Evolutionary conservation across 2,329 filamentous ascomycete genomes (phyloP).

Genomic region (Ustulina deusta): DNA sequence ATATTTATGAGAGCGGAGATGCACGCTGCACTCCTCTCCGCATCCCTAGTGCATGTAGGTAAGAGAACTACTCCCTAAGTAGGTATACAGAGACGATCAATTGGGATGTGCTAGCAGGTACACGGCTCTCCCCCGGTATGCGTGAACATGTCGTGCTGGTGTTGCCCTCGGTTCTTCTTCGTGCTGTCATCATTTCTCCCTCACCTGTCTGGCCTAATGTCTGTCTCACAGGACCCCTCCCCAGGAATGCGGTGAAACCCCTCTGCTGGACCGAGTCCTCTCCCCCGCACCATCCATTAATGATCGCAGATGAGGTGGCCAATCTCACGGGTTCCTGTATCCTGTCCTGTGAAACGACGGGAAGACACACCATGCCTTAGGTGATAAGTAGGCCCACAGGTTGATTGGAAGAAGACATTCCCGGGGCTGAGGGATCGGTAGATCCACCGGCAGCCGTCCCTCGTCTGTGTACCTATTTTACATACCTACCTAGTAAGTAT

Average conservation of each 20-base stretch:
- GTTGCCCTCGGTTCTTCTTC: conserved; percentile 17
- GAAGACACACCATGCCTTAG: not conserved
- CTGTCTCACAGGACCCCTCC: conserved; percentile 17
- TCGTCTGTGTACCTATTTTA: not conserved
- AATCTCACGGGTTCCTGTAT: conserved; percentile 1
- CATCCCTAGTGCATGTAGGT: not conserved
- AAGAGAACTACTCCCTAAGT: not conserved
- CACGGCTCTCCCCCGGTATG: not conserved
- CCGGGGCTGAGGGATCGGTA: conserved; percentile 19
- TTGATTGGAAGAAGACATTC: conserved; percentile 10
- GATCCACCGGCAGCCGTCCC: conserved; percentile 6
- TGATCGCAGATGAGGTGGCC: not conserved
- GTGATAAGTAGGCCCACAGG: not conserved
- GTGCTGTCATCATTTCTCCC: conserved; percentile 3
- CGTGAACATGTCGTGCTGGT: not conserved
- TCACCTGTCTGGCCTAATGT: conserved; percentile 12
- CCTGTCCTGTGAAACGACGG: conserved; percentile 13
- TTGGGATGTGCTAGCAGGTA: not conserved
- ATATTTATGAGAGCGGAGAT: conserved; percentile 5
- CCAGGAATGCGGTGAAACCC: conserved; percentile 12
- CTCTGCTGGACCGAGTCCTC: not conserved
- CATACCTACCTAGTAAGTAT: not conserved
- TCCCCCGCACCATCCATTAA: not conserved
- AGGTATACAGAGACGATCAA: conserved; percentile 4
- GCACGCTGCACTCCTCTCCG: not conserved